A percentile compares a stretch with the other conserved stretches of the same genome.
Evolutionary conservation across 2,329 filamentous ascomycete genomes (phyloP).

Genomic region (Tricladium varicosporioides): DNA sequence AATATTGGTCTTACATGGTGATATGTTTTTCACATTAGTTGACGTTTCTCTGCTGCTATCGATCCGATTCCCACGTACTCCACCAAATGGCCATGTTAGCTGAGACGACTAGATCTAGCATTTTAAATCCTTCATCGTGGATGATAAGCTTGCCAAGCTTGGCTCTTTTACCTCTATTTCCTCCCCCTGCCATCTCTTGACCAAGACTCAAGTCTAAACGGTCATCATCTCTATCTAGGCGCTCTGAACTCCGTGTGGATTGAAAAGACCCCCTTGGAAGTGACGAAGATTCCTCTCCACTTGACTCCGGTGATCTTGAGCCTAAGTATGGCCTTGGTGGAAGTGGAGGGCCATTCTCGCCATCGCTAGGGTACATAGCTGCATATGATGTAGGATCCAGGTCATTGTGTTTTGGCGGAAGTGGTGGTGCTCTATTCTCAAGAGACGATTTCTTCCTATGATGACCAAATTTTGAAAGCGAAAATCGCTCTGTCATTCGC

Average conservation of each 20-base stretch:
- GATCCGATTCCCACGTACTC: conserved; percentile 68
- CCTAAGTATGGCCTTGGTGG: conserved; percentile 20
- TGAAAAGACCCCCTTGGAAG: not conserved
- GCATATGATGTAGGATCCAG: conserved; percentile 21
- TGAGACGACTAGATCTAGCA: conserved; percentile 89
- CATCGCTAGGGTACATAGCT: conserved; percentile 25
- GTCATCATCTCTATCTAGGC: conserved; percentile 32
- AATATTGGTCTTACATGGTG: too few species aligned
- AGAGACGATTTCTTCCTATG: conserved; percentile 33
- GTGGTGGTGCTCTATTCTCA: conserved; percentile 23
- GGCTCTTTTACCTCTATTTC: conserved; percentile 78
- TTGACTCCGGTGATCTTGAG: conserved; percentile 12
- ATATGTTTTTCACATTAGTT: too few species aligned
- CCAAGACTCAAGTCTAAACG: conserved; percentile 73
- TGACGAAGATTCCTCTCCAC: conserved; percentile 11
- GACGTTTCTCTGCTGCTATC: not conserved
- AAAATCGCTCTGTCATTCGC: conserved; percentile 20
- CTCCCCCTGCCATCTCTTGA: conserved; percentile 80
- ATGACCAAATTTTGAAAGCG: conserved; percentile 23
- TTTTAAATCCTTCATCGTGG: conserved; percentile 85
- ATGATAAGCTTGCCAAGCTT: conserved; percentile 94
- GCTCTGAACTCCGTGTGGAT: not conserved
- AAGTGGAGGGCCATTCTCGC: conserved; percentile 26
- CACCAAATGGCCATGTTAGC: conserved; percentile 94
- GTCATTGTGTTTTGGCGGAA: conserved; percentile 17